Conservation (phyloP, 768 basidiomycete species). For the Collybia mongolica region DNA sequence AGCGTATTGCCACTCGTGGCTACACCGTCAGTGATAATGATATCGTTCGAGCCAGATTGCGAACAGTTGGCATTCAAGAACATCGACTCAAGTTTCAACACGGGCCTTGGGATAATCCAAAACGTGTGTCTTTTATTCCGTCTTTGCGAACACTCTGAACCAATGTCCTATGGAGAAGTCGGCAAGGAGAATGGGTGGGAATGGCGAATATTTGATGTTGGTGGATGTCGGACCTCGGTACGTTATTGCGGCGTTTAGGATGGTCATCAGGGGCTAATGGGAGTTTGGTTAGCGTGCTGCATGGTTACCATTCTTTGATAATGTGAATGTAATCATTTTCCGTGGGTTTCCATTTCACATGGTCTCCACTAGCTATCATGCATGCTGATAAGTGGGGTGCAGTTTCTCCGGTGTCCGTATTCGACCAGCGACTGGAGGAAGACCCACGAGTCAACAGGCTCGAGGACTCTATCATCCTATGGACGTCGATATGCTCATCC, state of each 20-base stretch:
- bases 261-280: conserved; percentile 52
- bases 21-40: conserved; percentile 73
- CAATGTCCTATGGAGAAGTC: conserved; percentile 11
- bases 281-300: conserved; percentile 53
- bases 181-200: conserved; percentile 42
- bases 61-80: conserved; percentile 73
- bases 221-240: conserved; percentile 69
- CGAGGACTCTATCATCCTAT: conserved; percentile 70
- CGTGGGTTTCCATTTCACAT: conserved; percentile 24
- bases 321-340: conserved; percentile 79
- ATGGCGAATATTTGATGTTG: conserved; percentile 79
- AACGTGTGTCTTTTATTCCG: conserved; percentile 19
- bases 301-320: conserved; percentile 81
- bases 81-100: conserved; percentile 49
- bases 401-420: conserved; percentile 78
- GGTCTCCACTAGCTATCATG: neutral
- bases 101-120: conserved; percentile 36
- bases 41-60: conserved; percentile 67
- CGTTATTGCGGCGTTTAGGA: conserved; percentile 55
- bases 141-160: neutral
- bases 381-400: neutral
- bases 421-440: conserved; percentile 73
- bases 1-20: conserved; percentile 57
- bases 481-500: conserved; percentile 68
- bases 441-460: conserved; percentile 70